Percentiles rank a stretch among this genome's conserved stretches.
Conservation (phyloP, 2,329 filamentous ascomycete species). For the Fusarium vanettenii region DNA sequence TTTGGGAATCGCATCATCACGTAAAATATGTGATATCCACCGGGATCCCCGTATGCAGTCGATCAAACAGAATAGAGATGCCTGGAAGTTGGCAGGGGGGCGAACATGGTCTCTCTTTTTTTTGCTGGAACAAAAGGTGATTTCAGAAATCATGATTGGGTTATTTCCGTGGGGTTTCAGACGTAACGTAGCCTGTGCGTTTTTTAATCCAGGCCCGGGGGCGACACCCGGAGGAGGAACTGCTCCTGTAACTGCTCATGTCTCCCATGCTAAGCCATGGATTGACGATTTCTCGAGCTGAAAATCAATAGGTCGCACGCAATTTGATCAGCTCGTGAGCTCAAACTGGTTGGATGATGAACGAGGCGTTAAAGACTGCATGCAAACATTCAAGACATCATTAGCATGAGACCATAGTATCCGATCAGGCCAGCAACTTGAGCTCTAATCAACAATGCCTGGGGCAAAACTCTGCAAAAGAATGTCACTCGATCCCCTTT, state of each 20-base stretch:
- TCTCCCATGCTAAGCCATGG: neutral
- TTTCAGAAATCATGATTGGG: constrained; percentile 23
- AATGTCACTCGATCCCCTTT: constrained; percentile 7
- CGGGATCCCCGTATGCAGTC: constrained; percentile 22
- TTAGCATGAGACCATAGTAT: neutral
- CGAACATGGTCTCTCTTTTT: neutral
- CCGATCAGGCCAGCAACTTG: neutral
- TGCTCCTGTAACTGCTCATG: neutral
- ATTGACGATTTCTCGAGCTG: constrained; percentile 4
- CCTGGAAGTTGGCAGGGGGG: constrained; percentile 13
- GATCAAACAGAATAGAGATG: constrained; percentile 20
- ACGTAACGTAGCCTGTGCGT: constrained; percentile 19
- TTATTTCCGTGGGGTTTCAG: constrained; percentile 29
- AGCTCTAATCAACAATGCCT: neutral
- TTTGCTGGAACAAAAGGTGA: neutral
- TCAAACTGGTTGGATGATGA: constrained; percentile 1
- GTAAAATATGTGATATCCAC: constrained; percentile 6
- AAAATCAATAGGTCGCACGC: constrained; percentile 18
- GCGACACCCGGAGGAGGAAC: constrained; percentile 7
- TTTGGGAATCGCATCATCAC: constrained; percentile 31
- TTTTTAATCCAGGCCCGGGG: neutral
- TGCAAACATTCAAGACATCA: neutral
- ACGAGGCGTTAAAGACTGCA: constrained; percentile 2
- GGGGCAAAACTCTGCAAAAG: neutral
- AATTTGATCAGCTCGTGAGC: constrained; percentile 8